Base-by-base conservation (phyloP, 2,329 filamentous ascomycete genomes). In the Didymella exigua region DNA sequence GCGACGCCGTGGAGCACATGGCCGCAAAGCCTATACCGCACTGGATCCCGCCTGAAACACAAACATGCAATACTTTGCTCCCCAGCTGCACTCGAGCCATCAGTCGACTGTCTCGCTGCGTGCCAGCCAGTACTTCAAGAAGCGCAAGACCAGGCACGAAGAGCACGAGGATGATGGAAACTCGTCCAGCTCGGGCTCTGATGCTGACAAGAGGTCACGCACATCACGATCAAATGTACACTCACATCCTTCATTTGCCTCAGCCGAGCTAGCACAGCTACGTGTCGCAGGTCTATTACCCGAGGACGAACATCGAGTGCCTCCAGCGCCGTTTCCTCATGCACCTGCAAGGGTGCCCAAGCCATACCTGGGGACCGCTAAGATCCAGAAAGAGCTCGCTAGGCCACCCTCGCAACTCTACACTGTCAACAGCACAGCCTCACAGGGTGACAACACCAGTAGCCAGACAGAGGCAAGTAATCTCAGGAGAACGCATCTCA, bases 401-500 rank as follows among this genome's bases (percentile, higher is more conserved):
- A 65, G 54, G 31, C 65, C 79, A 40, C 75, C 78, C 24, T 75
- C 78, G 34, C 75, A 77, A 10, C 62, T 81, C 7, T 78, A 72
- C 51, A 65, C 72, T 40, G 60, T 61, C 36, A 57, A 61, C 43
- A 63, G 50, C 27, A 51, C 43, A 30, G 24, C 54, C 13, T 49
- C 61, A n/a, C 27, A 27, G 8, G 3, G 23, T 41, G 26, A 49
- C 33, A 42, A 16, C 13, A 9, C 59, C 14, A 51, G 47, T 26
- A 47, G 42, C 31, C 42, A 41, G 16, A 23, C 37, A 33, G 58
- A 63, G 40, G 62, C 56, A 24, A 54, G 58, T 24, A 64, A 62
- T 58, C 67, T 82, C 50, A 78, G 78, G 56, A 70, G 80, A 47
- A 78, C 77, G 16, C 88, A 93, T 74, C 74, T 93, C 5, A 81